phyloP scores from a whole-genome alignment of 169 alveolate species.

The Eimeria acervulina region DNA sequence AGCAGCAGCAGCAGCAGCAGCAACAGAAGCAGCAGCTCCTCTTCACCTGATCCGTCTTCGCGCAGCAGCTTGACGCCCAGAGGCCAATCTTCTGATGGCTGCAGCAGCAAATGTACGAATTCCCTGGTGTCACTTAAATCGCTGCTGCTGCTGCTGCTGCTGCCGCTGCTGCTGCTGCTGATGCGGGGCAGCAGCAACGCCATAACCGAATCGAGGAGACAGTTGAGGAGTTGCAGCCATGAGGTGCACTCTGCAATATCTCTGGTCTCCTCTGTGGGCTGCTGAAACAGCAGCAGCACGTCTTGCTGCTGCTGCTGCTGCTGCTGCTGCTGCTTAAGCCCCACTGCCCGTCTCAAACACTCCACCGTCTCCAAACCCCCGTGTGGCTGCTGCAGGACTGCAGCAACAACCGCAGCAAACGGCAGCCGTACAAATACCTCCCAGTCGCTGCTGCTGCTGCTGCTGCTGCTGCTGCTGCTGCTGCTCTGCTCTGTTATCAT shows the following conservation, averaged over 20 bases:
- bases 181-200: slow-evolving; percentile 61
- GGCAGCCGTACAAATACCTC: slow-evolving; percentile 39
- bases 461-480: slow-evolving; percentile 43
- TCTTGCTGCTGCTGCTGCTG: too few species aligned
- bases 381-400: too few species aligned
- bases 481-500: neutral
- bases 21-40: too few species aligned
- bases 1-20: neutral
- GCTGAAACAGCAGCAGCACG: neutral
- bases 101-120: slow-evolving; percentile 36
- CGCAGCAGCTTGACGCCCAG: slow-evolving; percentile 3
- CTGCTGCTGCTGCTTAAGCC: too few species aligned
- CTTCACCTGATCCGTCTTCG: too few species aligned
- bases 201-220: slow-evolving; percentile 25
- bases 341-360: too few species aligned
- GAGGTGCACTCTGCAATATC: slow-evolving; percentile 13
- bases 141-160: neutral
- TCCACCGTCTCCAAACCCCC: too few species aligned
- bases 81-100: slow-evolving; percentile 18
- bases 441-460: slow-evolving; percentile 66
- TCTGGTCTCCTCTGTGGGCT: neutral
- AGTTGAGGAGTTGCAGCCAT: slow-evolving; percentile 44
- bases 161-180: too few species aligned
- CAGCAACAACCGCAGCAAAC: slow-evolving; percentile 17
- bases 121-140: neutral